Evolutionary conservation across 768 basidiomycete species (phyloP).

Genomic region (Hysterangium stoloniferum): DNA sequence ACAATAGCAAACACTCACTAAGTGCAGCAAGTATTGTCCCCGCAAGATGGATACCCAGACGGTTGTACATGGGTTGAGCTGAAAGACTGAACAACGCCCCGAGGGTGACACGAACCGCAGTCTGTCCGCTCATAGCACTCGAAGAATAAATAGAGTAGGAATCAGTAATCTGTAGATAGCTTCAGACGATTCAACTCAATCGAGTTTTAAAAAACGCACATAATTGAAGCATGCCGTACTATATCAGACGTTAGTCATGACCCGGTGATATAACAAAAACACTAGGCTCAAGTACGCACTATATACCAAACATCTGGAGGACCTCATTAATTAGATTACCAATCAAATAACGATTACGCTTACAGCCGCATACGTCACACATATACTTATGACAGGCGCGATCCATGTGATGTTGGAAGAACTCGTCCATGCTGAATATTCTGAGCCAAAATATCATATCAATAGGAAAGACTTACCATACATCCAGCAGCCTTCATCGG

Average conservation of each 20-base stretch:
- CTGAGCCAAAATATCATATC: background rate
- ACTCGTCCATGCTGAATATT: constrained; percentile 7
- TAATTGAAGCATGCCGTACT: constrained; percentile 7
- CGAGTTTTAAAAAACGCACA: background rate
- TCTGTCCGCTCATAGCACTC: constrained; percentile 5
- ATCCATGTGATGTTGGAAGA: background rate
- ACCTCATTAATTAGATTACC: background rate
- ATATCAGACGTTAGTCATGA: background rate
- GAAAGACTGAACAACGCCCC: constrained; percentile 2
- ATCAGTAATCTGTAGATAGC: constrained; percentile 1
- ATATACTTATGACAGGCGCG: constrained; percentile 1
- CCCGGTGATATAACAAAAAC: background rate
- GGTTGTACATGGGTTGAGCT: constrained; percentile 3
- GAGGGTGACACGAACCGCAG: background rate
- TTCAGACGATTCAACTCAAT: background rate
- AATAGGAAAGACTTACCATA: background rate
- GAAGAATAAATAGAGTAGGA: constrained; percentile 6
- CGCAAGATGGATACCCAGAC: constrained; percentile 4
- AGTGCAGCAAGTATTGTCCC: constrained; percentile 5
- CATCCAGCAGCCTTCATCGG: constrained; percentile 7
- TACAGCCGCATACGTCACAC: constrained; percentile 5
- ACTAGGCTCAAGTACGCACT: background rate
- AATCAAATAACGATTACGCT: background rate
- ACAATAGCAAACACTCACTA: background rate
- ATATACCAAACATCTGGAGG: constrained; percentile 6